A percentile compares a stretch with the other conserved stretches of the same genome.
phyloP scores from a whole-genome alignment of 257 asterid genomes.

The Scutellaria minor region DNA sequence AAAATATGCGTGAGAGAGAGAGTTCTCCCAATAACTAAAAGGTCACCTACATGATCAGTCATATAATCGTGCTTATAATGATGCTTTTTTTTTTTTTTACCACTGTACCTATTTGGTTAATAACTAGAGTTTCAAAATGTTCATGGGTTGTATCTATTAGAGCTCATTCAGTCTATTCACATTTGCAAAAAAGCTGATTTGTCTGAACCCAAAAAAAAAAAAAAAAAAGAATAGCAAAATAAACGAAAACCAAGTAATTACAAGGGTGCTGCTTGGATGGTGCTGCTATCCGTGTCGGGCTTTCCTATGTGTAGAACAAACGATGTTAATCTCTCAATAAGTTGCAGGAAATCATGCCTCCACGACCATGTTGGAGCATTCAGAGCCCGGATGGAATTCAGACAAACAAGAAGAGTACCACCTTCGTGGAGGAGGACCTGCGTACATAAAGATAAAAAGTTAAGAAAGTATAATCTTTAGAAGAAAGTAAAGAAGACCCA shows the following conservation, averaged over 20 bases:
- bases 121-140: neutral
- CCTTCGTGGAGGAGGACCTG: conserved; percentile 99
- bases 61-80: too few species aligned
- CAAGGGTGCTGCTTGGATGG: conserved; percentile 47
- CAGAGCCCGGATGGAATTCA: conserved; percentile 91
- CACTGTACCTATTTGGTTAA: conserved; percentile 6
- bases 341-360: conserved; percentile 57
- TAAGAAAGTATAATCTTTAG: neutral
- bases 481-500: neutral
- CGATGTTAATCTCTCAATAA: conserved; percentile 45
- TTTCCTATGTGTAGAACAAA: conserved; percentile 32
- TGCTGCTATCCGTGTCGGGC: conserved; percentile 35
- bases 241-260: conserved; percentile 18
- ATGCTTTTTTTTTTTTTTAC: too few species aligned
- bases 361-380: conserved; percentile 84
- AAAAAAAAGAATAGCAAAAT: neutral
- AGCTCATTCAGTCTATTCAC: conserved; percentile 37
- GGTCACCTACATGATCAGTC: too few species aligned
- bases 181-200: conserved; percentile 7
- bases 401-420: conserved; percentile 90
- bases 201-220: conserved; percentile 21
- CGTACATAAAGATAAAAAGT: conserved; percentile 15
- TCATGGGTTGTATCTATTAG: neutral
- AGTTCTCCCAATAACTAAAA: too few species aligned
- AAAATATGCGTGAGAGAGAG: too few species aligned